Base-by-base conservation (phyloP, 1,139 yeast genomes). In the Lodderomyces metapsilosis region DNA sequence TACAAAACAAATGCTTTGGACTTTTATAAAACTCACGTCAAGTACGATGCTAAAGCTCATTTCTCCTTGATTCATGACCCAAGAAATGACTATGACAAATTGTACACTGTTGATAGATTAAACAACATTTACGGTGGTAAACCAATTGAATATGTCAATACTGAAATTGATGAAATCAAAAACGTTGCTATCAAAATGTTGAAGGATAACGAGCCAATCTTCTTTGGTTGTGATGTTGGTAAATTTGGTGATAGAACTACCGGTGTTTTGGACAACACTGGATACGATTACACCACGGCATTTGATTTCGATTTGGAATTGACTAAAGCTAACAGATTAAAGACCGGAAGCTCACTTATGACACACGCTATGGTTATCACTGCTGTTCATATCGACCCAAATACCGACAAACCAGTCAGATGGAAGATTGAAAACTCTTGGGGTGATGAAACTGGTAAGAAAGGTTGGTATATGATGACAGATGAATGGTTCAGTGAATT, bases 171-270 rank as follows among this genome's bases (percentile, higher is more conserved):
- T 9, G 68, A 68, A 3, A 64, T 87, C 43, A 78, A 88, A 39
- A 54, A 69, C 23, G 71, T 81, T 36, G 86, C 88, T 16, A 77
- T 86, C 36, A 74, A 75, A 52, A 77, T 87, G 68, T 76, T 87
- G 57, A 75, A 82, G 61, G 74, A 70, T 47, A 81, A 85, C 61
- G 84, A 83, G 60, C 85, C 94, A 0, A 87, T 87, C 4, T 87
- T 86, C 64, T 87, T 87, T 56, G 95, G 95, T 13, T 82, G 89
- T 24, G 94, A 87, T 61, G 88, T 89, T 13, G 92, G 91, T n/a
- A 82, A 80, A 57, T 81, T 72, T 52, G 62, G 77, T 74, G 78
- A 82, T 60, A 71, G 73, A 45, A 59, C 59, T 22, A 58, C 76
- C 10, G 95, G 95, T 45, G 64, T 86, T 38, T 82, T 87, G 76